Conservation (phyloP, 106 monocot genomes). For the Dactylorhiza incarnata region DNA sequence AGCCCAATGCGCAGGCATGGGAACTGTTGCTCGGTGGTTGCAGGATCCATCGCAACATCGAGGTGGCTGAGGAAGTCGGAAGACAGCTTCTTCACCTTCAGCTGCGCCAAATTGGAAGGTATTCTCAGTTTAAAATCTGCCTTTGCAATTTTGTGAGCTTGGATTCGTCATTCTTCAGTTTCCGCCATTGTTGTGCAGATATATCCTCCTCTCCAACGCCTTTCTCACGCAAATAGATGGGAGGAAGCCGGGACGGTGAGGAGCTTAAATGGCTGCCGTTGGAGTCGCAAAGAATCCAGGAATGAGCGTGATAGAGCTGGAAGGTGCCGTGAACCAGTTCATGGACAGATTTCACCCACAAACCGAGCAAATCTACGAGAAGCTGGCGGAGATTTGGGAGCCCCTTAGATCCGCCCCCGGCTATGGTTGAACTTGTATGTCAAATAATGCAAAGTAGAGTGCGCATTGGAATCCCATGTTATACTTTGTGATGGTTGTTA, state of each 20-base stretch:
- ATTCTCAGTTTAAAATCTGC: background rate
- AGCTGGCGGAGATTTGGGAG: slow-evolving; percentile 20
- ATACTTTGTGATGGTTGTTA: too few relatives aligned
- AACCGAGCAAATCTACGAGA: slow-evolving; percentile 14
- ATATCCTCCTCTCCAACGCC: slow-evolving; percentile 48
- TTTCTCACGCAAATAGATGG: slow-evolving; percentile 42
- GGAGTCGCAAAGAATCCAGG: slow-evolving; percentile 39
- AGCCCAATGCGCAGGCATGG: slow-evolving; percentile 41
- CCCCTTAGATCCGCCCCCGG: too few relatives aligned
- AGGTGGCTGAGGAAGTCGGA: slow-evolving; percentile 32
- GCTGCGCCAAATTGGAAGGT: slow-evolving; percentile 51
- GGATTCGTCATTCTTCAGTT: background rate
- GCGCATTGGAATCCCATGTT: too few relatives aligned
- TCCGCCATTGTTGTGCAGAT: slow-evolving; percentile 20
- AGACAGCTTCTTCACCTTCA: slow-evolving; percentile 38
- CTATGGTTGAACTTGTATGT: too few relatives aligned
- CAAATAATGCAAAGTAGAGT: too few relatives aligned
- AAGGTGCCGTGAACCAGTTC: slow-evolving; percentile 31
- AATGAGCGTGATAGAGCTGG: slow-evolving; percentile 40
- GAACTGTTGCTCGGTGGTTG: slow-evolving; percentile 51
- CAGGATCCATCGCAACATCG: slow-evolving; percentile 36
- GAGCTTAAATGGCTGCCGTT: slow-evolving; percentile 26
- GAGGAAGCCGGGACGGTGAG: slow-evolving; percentile 36
- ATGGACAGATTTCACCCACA: slow-evolving; percentile 38
- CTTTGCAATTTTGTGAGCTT: background rate